Evolutionary conservation across 176 grass and related monocot species (phyloP).

Genomic region (Eleusine indica): DNA sequence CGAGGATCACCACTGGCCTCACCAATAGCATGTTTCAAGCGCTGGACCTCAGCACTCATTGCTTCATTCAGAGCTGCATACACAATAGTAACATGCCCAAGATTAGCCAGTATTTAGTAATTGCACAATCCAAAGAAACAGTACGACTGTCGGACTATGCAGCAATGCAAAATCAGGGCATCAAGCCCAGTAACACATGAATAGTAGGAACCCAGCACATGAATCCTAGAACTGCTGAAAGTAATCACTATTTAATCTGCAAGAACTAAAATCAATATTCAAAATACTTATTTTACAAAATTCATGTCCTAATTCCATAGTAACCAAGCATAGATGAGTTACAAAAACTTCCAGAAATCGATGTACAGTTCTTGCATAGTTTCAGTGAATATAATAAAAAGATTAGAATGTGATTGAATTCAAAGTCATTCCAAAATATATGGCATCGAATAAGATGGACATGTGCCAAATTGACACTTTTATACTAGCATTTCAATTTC

Average conservation of each 20-base stretch:
- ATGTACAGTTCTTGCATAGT: not conserved
- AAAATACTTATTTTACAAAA: constrained; percentile 18
- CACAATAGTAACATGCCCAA: constrained; percentile 8
- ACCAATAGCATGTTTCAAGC: constrained; percentile 55
- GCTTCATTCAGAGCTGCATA: constrained; percentile 81
- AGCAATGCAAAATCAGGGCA: constrained; percentile 13
- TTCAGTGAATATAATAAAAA: not conserved
- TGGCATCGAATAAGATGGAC: constrained; percentile 16
- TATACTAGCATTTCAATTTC: constrained; percentile 9
- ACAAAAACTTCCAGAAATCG: not conserved
- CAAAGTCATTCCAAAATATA: constrained; percentile 7
- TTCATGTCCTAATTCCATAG: not conserved
- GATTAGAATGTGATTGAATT: not conserved
- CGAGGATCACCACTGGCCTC: constrained; percentile 55
- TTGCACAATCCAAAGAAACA: constrained; percentile 1
- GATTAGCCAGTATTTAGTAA: constrained; percentile 25
- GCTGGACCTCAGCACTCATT: constrained; percentile 55
- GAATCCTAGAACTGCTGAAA: not conserved
- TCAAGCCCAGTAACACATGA: not conserved
- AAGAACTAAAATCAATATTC: constrained; percentile 7
- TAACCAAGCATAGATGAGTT: not conserved
- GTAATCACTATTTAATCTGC: constrained; percentile 6
- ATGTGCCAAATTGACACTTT: not conserved
- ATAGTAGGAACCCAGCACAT: not conserved
- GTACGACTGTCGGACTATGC: not conserved